Evolutionary conservation across 192 early-diverging fungal species (phyloP).

Genomic region (Rhizophagus clarus): DNA sequence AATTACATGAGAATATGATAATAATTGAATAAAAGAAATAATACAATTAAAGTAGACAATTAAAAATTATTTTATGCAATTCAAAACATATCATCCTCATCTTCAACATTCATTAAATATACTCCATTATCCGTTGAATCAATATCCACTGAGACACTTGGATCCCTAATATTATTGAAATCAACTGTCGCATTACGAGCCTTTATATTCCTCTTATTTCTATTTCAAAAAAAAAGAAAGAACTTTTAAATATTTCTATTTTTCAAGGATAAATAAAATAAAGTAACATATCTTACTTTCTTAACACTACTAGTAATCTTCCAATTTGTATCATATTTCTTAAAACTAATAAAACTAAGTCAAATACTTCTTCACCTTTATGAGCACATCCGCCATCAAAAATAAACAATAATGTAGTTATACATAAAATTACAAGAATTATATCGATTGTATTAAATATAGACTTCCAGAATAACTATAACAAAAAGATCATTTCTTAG

Average conservation of each 20-base stretch:
- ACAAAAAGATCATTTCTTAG: neutral
- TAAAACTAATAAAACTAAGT: conserved; percentile 72
- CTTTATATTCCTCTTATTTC: conserved; percentile 24
- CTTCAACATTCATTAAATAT: neutral
- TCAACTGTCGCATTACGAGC: conserved; percentile 29
- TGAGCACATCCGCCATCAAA: conserved; percentile 66
- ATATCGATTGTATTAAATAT: conserved; percentile 77
- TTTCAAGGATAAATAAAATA: neutral
- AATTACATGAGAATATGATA: too few species aligned
- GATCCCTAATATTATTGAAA: conserved; percentile 20
- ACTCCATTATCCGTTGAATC: neutral
- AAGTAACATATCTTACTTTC: conserved; percentile 48
- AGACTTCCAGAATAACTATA: conserved; percentile 61
- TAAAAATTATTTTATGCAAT: neutral
- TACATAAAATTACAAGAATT: conserved; percentile 67
- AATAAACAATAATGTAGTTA: conserved; percentile 67
- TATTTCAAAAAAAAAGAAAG: neutral
- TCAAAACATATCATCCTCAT: neutral
- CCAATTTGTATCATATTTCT: conserved; percentile 71
- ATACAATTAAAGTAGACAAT: neutral
- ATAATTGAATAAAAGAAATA: neutral
- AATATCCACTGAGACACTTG: conserved; percentile 23
- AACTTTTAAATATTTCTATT: neutral
- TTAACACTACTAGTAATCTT: conserved; percentile 66
- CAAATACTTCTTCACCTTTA: conserved; percentile 69